Percentiles rank a stretch among this genome's conserved stretches.
Evolutionary conservation across 2,329 filamentous ascomycete species (phyloP).

Genomic region (Neophaeococcomyces aloes): DNA sequence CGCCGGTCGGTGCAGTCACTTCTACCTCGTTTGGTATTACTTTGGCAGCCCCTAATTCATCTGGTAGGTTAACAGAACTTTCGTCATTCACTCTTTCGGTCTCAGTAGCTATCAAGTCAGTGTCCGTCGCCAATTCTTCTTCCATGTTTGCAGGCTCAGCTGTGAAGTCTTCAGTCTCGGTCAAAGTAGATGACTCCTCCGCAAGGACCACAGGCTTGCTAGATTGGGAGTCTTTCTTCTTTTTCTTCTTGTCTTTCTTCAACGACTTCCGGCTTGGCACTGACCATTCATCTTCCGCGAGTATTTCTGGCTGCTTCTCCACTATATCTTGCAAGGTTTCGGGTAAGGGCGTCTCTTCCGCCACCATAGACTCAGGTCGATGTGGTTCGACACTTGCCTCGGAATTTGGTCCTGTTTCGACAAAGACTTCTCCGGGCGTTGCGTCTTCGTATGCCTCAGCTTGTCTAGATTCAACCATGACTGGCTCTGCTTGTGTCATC

Average conservation of each 20-base stretch:
- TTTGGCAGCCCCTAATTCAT: no score
- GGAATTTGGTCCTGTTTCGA: background rate
- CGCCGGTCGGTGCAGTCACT: no score
- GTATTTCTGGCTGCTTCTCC: background rate
- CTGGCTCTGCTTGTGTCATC: background rate
- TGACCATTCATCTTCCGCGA: conserved; percentile 18
- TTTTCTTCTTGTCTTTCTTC: background rate
- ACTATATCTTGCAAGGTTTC: background rate
- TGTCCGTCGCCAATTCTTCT: background rate
- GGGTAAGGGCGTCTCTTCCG: no score
- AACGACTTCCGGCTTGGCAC: conserved; percentile 24
- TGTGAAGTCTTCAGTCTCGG: background rate
- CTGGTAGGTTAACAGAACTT: no score
- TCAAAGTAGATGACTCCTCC: background rate
- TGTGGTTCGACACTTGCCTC: background rate
- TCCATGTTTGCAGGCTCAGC: background rate
- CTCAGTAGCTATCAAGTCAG: no score
- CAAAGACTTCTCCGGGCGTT: no score
- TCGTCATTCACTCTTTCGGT: no score
- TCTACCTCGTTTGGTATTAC: no score
- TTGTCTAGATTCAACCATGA: no score
- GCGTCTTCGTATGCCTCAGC: no score
- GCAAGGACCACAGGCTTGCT: background rate
- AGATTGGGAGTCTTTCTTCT: background rate
- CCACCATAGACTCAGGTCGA: no score